These are phyloP conservation scores for Phytophthora boehmeriae DNA, from an alignment of 352 stramenopile genomes.

Conservation along the genomic window DNA sequence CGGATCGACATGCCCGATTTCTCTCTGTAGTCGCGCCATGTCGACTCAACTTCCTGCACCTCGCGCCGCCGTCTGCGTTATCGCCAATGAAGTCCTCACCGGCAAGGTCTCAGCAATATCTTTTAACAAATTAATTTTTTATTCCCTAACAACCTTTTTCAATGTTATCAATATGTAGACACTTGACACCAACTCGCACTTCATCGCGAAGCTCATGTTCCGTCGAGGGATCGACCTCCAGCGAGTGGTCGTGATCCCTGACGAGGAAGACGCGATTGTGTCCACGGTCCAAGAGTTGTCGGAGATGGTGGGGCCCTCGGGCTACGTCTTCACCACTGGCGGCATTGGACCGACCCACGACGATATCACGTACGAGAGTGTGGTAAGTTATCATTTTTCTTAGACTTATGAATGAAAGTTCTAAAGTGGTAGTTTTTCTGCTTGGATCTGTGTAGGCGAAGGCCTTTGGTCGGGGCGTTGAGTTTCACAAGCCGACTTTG, in stretches of 20 bases:
- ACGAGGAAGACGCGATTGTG: conserved; percentile 78
- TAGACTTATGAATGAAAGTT: conserved; percentile 1
- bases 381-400: conserved; percentile 39
- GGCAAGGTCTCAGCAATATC: conserved; percentile 66
- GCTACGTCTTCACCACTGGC: conserved; percentile 87
- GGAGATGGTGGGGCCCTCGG: conserved; percentile 68
- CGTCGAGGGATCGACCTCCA: conserved; percentile 77
- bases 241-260: conserved; percentile 78
- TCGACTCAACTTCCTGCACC: conserved; percentile 32
- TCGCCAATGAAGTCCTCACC: conserved; percentile 86
- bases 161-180: conserved; percentile 47
- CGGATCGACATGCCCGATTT: not conserved
- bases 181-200: conserved; percentile 87
- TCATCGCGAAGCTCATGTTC: conserved; percentile 84
- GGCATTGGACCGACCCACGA: conserved; percentile 87
- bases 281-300: conserved; percentile 79
- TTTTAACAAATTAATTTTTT: too few relatives aligned
- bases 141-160: not conserved
- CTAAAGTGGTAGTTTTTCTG: conserved; percentile 2
- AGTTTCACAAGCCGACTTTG: conserved; percentile 71
- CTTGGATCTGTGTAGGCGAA: conserved; percentile 50
- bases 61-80: conserved; percentile 76
- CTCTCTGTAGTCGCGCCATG: not conserved
- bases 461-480: conserved; percentile 70
- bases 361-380: conserved; percentile 88